A percentile compares a stretch with the other conserved stretches of the same genome.
Evolutionary conservation across 2,329 filamentous ascomycete genomes (phyloP).

Genomic region (Didymella pomorum): DNA sequence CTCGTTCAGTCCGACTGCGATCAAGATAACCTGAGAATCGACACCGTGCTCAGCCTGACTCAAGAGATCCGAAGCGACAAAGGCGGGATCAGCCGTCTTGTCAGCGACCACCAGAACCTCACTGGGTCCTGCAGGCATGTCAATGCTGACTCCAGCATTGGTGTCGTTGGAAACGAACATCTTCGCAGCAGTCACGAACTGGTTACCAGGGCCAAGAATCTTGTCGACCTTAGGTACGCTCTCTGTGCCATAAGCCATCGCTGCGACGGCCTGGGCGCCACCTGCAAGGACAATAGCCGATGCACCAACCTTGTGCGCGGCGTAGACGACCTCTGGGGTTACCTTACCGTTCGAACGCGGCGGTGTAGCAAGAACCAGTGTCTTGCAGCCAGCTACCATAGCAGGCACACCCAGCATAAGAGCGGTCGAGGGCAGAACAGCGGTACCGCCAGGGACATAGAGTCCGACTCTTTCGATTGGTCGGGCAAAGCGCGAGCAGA

Average conservation of each 20-base stretch:
- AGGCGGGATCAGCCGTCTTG: slow-evolving; percentile 84
- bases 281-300: slow-evolving; percentile 96
- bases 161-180: slow-evolving; percentile 99
- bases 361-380: slow-evolving; percentile 91
- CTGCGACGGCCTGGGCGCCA: slow-evolving; percentile 93
- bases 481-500: slow-evolving; percentile 90
- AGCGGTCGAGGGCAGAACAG: slow-evolving; percentile 94
- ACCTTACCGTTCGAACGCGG: slow-evolving; percentile 88
- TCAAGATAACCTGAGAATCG: slow-evolving; percentile 92
- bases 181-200: slow-evolving; percentile 98
- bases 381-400: slow-evolving; percentile 95
- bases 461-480: slow-evolving; percentile 96
- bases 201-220: slow-evolving; percentile 96
- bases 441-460: slow-evolving; percentile 95
- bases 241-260: slow-evolving; percentile 96
- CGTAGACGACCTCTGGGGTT: slow-evolving; percentile 96
- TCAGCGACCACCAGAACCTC: slow-evolving; percentile 98
- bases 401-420: slow-evolving; percentile 98
- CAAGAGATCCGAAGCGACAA: slow-evolving; percentile 92
- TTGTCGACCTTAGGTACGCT: slow-evolving; percentile 97
- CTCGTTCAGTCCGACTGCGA: slow-evolving; percentile 81
- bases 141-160: slow-evolving; percentile 91
- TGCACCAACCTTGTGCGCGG: slow-evolving; percentile 94
- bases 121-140: slow-evolving; percentile 97
- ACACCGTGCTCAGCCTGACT: slow-evolving; percentile 97